A percentile compares a stretch with the other conserved stretches of the same genome.
phyloP scores from a whole-genome alignment of 2,329 filamentous ascomycete species.

The Cercospora zeae-maydis region DNA sequence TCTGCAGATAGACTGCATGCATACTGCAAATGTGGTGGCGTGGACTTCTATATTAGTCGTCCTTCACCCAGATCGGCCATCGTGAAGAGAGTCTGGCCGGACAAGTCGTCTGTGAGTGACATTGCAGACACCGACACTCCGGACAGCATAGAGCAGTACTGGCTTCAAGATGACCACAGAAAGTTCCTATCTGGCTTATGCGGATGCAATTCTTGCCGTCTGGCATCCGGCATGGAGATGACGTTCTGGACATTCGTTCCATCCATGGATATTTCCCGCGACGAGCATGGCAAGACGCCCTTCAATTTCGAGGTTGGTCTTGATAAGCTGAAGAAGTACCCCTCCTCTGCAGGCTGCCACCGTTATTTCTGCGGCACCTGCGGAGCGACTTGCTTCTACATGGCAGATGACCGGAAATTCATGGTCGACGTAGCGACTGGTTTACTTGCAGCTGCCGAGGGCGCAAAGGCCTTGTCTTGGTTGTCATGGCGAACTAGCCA shows the following conservation, averaged over 20 bases:
- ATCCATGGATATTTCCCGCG: conserved; percentile 52
- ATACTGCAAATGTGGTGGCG: conserved; percentile 54
- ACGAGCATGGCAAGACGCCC: conserved; percentile 25
- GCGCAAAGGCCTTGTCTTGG: conserved; percentile 56
- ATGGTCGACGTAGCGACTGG: conserved; percentile 64
- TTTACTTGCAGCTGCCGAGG: conserved; percentile 47
- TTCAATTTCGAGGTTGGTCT: conserved; percentile 33
- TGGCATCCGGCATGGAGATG: conserved; percentile 59
- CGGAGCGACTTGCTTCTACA: conserved; percentile 64
- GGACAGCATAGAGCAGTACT: conserved; percentile 57
- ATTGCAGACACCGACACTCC: conserved; percentile 45
- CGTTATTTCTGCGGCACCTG: conserved; percentile 62
- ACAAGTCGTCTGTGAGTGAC: conserved; percentile 42
- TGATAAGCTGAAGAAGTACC: conserved; percentile 51
- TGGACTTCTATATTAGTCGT: conserved; percentile 56
- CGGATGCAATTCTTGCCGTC: conserved; percentile 60
- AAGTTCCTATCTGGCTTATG: conserved; percentile 61
- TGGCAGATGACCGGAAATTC: conserved; percentile 50
- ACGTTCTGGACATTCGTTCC: conserved; percentile 65
- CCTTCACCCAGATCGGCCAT: conserved; percentile 49
- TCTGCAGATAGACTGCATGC: conserved; percentile 39
- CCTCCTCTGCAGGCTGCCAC: conserved; percentile 52
- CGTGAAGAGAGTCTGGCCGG: conserved; percentile 50
- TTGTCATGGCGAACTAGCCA: conserved; percentile 59
- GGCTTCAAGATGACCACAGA: conserved; percentile 48